Evolutionary conservation across 306 rosid genomes (phyloP), one percentile per base, ranked within the genome.

Genomic region (Gastrolobium bilobum): DNA sequence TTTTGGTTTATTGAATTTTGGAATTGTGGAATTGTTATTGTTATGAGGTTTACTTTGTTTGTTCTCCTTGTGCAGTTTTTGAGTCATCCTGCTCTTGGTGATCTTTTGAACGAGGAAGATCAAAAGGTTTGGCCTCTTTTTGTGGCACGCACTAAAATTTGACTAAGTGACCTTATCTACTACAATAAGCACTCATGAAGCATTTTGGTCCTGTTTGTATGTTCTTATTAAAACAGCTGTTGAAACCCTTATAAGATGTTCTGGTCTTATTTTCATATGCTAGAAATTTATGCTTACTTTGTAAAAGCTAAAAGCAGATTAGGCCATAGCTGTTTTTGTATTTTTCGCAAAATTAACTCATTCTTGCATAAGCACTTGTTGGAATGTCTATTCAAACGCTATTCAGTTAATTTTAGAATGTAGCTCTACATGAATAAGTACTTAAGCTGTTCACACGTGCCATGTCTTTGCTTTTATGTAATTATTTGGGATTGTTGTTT

Each of bases 31-130:
- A 40, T 40, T 73, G 56, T 70, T 26, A 3, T 68, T 68, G 48
- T 29, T 9, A 9, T 68, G 51, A 30, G 79, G 29, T 20, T 58
- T 58, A 58, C 20, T 47, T 8, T 30, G 2, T 9, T 59, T 66
- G 20, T 53, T 79, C 0, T 79, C 14, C 48, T 70, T 50, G 38
- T 73, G 87, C 97, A 94, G 98, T 84, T 94, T 87, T 79, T 92
- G 87, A 89, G 97, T 84, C 97, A 94, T 84, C 98, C 98, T 48
- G 91, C 87, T 3, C 92, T 94, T 39, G 75, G 92, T 67, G 93
- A 89, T 58, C 82, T 90, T 79, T 62, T 79, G 84, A 90, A 85
- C 2, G 92, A 90, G 2, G 98, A 94, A 60, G 98, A 94, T 82
- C 98, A 90, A 38, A 90, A 90, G 97, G 98, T 94, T 44, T 48